Evolutionary conservation across 306 rosid species (phyloP).

Genomic region (Biancaea sappan): DNA sequence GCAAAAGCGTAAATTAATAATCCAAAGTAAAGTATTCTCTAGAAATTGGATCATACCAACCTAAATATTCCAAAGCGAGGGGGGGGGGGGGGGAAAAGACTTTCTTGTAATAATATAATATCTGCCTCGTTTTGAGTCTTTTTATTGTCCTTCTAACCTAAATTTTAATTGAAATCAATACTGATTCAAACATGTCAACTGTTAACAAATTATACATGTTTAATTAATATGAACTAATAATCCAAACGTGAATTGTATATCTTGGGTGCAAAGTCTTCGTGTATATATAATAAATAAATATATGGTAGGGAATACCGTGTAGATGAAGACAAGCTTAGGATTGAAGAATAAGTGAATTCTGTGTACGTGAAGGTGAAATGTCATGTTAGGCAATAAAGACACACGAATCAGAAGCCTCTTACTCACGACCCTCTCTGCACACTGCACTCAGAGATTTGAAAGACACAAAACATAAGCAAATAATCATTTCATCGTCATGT

Average conservation of each 20-base stretch:
- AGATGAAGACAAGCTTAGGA: conserved; percentile 36
- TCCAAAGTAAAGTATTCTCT: not conserved
- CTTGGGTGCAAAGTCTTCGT: not conserved
- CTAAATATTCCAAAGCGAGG: conserved; percentile 14
- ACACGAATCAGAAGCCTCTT: conserved; percentile 15
- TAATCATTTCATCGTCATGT: not conserved
- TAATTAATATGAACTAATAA: not conserved
- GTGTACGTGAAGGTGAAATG: conserved; percentile 46
- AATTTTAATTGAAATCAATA: conserved; percentile 4
- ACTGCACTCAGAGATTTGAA: not conserved
- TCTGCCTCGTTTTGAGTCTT: not conserved
- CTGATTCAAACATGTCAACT: conserved; percentile 14
- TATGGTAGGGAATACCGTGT: conserved; percentile 28
- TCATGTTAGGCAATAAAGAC: conserved; percentile 42
- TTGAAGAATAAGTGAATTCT: conserved; percentile 35
- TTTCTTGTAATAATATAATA: not conserved
- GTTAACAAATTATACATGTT: not conserved
- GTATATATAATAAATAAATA: not conserved
- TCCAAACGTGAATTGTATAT: not conserved
- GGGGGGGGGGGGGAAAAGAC: not conserved
- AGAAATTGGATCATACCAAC: not conserved
- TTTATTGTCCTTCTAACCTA: no score
- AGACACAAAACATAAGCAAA: not conserved
- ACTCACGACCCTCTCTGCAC: not conserved
- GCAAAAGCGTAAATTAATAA: not conserved